Conservation (phyloP, 1,284 basidiomycete genomes). For the Agroathelia rolfsii region DNA sequence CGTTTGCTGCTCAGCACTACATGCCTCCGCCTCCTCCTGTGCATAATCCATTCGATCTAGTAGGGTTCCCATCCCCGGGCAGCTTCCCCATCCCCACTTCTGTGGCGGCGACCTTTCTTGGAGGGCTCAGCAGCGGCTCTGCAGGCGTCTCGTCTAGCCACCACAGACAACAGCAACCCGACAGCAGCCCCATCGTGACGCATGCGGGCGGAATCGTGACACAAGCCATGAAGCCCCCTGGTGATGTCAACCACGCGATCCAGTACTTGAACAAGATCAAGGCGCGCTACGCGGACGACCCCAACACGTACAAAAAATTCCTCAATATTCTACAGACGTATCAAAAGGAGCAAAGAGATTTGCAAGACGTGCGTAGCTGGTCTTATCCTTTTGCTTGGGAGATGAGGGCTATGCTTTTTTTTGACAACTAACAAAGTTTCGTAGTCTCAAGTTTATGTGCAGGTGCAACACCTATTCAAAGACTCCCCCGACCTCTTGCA, state of each 20-base stretch:
- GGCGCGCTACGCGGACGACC: constrained; percentile 83
- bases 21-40: constrained; percentile 25
- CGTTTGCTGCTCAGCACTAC: constrained; percentile 25
- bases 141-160: constrained; percentile 52
- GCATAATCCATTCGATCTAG: constrained; percentile 25
- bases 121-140: constrained; percentile 30
- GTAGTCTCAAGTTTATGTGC: constrained; percentile 77
- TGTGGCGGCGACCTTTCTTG: too few relatives aligned
- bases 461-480: constrained; percentile 89
- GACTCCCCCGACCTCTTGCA: constrained; percentile 87
- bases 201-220: too few relatives aligned
- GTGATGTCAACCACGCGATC: constrained; percentile 96
- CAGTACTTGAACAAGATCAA: constrained; percentile 99
- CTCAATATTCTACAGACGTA: constrained; percentile 97
- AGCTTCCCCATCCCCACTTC: too few relatives aligned
- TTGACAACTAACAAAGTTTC: constrained; percentile 11
- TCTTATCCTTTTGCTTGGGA: constrained; percentile 4
- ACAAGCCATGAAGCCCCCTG: constrained; percentile 38
- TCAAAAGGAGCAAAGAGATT: constrained; percentile 87
- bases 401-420: constrained; percentile 9
- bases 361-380: constrained; percentile 74
- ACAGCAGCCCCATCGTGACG: too few relatives aligned
- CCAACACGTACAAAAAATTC: constrained; percentile 96
- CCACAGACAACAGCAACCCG: constrained; percentile 35
- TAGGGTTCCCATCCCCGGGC: too few relatives aligned